Evolutionary conservation across 2,329 filamentous ascomycete species (phyloP).

Genomic region (Colletotrichum zoysiae): DNA sequence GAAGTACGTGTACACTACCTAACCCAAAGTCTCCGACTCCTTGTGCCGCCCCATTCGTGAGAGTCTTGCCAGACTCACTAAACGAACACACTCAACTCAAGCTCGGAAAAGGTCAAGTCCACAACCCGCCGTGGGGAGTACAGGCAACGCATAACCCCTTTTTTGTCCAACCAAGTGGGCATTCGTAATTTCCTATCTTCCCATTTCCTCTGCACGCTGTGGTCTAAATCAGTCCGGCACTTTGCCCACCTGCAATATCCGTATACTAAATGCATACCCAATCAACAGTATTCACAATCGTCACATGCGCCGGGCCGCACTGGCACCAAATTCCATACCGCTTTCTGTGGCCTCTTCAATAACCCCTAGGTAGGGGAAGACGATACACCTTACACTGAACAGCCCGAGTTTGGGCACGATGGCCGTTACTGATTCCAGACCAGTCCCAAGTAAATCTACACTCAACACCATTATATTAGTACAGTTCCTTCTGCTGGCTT

Average conservation of each 20-base stretch:
- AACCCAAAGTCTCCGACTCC: not conserved
- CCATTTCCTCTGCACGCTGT: not conserved
- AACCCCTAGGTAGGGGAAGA: not conserved
- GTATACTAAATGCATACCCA: too few relatives aligned
- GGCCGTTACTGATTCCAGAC: not conserved
- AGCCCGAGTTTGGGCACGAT: not conserved
- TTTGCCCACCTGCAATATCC: not conserved
- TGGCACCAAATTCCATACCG: not conserved
- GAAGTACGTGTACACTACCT: not conserved
- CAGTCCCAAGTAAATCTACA: not conserved
- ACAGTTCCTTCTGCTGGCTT: not conserved
- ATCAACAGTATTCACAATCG: not conserved
- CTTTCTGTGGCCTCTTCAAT: not conserved
- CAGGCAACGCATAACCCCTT: not conserved
- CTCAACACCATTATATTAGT: too few relatives aligned
- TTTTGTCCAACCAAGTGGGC: not conserved
- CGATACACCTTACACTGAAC: not conserved
- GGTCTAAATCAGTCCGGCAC: not conserved
- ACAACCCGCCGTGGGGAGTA: not conserved
- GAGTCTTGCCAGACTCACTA: not conserved
- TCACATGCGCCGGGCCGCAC: not conserved
- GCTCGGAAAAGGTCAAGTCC: not conserved
- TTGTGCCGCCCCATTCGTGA: not conserved
- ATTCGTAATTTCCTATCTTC: not conserved
- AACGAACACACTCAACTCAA: not conserved